phyloP scores from a whole-genome alignment of 225 moss, liverwort and hornwort genomes.

The Straminergon stramineum region DNA sequence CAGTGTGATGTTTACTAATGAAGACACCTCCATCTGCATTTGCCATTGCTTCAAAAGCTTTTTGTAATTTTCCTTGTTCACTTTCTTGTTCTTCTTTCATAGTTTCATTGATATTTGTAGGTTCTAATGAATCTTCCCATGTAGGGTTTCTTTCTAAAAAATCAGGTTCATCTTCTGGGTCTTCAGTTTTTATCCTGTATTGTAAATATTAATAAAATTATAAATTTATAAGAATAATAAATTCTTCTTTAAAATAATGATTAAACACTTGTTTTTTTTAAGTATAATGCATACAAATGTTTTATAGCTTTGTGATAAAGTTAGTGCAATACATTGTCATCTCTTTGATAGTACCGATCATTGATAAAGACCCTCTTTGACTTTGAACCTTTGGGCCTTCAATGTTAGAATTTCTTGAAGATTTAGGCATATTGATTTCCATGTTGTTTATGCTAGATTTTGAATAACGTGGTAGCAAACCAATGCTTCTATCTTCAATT shows the following conservation, averaged over 20 bases:
- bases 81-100: constrained; percentile 18
- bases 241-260: not conserved
- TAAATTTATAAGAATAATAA: not conserved
- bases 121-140: constrained; percentile 44
- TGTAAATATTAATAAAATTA: too few relatives aligned
- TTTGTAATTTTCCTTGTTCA: constrained; percentile 21
- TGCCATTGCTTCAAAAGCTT: constrained; percentile 26
- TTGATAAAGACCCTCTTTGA: not conserved
- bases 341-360: constrained; percentile 27
- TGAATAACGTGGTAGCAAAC: not conserved
- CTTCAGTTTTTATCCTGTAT: not conserved
- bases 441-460: not conserved
- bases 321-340: constrained; percentile 6
- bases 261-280: too few relatives aligned
- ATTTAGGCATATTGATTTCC: not conserved
- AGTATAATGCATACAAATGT: not conserved
- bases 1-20: not conserved
- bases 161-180: constrained; percentile 32
- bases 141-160: constrained; percentile 46
- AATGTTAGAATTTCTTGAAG: not conserved
- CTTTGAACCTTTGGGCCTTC: not conserved
- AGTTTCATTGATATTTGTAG: not conserved
- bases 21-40: constrained; percentile 40
- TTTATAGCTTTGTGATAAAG: not conserved
- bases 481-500: not conserved